Evolutionary conservation across 1,284 basidiomycete species (phyloP).

Genomic region (Naganishia cerealis): DNA sequence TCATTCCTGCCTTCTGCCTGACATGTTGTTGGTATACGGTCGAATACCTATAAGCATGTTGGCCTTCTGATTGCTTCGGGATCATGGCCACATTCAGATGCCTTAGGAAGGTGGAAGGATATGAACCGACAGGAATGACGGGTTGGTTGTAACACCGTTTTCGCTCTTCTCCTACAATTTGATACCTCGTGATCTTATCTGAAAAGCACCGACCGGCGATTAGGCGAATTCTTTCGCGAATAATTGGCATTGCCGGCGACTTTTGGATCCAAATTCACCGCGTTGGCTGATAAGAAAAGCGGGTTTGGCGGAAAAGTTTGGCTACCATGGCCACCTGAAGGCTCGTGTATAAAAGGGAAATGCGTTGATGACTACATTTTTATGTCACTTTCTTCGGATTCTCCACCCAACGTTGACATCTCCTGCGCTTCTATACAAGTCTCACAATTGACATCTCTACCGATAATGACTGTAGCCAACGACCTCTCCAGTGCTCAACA

Average conservation of each 20-base stretch:
- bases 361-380: neutral
- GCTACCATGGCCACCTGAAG: neutral
- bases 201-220: constrained; percentile 1
- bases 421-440: neutral
- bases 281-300: constrained; percentile 4
- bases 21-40: no score
- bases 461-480: constrained; percentile 20
- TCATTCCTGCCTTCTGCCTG: neutral
- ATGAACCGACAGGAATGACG: no score
- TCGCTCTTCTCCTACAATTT: constrained; percentile 1
- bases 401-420: neutral
- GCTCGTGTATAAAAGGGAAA: constrained; percentile 1
- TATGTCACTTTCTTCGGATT: neutral
- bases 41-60: no score
- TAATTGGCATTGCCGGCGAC: neutral
- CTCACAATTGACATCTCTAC: neutral
- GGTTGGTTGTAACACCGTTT: no score
- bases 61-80: no score
- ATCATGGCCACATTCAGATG: no score
- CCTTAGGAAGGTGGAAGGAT: no score
- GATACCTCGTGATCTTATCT: constrained; percentile 3
- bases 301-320: constrained; percentile 7
- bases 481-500: neutral
- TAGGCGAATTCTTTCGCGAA: neutral
- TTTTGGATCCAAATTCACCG: neutral